phyloP scores from a whole-genome alignment of 1,139 yeast genomes.

The Geotrichum macrosporum region DNA sequence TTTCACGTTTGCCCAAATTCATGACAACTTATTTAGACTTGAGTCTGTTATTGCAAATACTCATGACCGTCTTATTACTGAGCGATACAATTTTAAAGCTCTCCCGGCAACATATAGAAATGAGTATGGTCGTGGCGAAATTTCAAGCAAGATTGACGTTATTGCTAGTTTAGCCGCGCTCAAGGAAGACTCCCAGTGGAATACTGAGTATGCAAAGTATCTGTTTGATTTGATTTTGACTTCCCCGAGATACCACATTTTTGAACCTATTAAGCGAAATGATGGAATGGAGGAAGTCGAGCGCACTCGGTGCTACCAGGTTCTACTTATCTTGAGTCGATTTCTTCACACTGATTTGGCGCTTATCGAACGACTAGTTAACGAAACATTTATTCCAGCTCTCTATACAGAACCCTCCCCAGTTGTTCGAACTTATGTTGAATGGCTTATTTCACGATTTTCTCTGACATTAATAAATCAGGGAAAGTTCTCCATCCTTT shows the following conservation, averaged over 20 bases:
- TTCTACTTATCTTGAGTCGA: slow-evolving; percentile 39
- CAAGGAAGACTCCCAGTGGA: slow-evolving; percentile 39
- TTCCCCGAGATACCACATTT: slow-evolving; percentile 44
- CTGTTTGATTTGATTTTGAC: slow-evolving; percentile 46
- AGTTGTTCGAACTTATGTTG: slow-evolving; percentile 64
- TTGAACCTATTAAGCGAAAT: slow-evolving; percentile 50
- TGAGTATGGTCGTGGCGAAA: slow-evolving; percentile 60
- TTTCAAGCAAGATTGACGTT: slow-evolving; percentile 48
- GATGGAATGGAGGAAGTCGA: slow-evolving; percentile 68
- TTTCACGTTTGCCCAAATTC: slow-evolving; percentile 51
- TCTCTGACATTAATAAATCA: slow-evolving; percentile 9
- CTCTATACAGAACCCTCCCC: slow-evolving; percentile 67
- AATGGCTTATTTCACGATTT: slow-evolving; percentile 61
- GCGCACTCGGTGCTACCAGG: slow-evolving; percentile 55
- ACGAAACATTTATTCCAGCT: slow-evolving; percentile 34
- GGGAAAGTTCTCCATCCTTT: slow-evolving; percentile 7
- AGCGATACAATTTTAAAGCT: slow-evolving; percentile 13
- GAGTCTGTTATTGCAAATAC: slow-evolving; percentile 54
- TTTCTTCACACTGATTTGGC: slow-evolving; percentile 36
- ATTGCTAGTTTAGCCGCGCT: slow-evolving; percentile 37
- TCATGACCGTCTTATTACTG: slow-evolving; percentile 40
- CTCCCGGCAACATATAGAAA: slow-evolving; percentile 43
- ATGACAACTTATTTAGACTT: slow-evolving; percentile 53
- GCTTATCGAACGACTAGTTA: slow-evolving; percentile 28
- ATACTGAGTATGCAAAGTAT: slow-evolving; percentile 43